These are phyloP conservation scores for Globisporangium abappressorium DNA, from an alignment of 352 stramenopile genomes.

Conservation along the genomic window DNA sequence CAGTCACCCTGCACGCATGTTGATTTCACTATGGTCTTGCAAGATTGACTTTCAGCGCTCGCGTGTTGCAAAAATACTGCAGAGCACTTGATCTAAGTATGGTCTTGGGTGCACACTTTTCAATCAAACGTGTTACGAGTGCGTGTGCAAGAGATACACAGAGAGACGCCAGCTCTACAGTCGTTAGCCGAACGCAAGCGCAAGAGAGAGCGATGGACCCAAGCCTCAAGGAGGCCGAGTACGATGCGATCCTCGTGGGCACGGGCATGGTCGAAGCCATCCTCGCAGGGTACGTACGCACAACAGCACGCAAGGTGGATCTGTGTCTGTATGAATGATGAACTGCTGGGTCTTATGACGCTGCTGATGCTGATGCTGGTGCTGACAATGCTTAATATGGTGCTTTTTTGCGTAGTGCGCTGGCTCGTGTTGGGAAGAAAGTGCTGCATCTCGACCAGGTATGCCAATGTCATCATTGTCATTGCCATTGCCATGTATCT, in stretches of 20 bases:
- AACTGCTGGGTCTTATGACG: not conserved
- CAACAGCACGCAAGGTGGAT: not conserved
- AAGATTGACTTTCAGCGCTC: too few species aligned
- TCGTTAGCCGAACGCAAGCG: not conserved
- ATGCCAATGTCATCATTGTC: not conserved
- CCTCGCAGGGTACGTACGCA: constrained; percentile 47
- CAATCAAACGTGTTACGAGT: not conserved
- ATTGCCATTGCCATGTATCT: not conserved
- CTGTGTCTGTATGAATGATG: not conserved
- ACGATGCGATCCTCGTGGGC: constrained; percentile 73
- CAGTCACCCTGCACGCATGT: too few species aligned
- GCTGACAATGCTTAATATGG: not conserved
- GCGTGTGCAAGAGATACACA: not conserved
- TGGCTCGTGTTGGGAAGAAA: constrained; percentile 67
- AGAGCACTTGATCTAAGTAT: too few species aligned
- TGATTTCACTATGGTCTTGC: too few species aligned
- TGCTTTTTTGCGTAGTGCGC: constrained; percentile 26
- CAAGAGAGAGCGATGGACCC: constrained; percentile 37
- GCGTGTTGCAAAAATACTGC: too few species aligned
- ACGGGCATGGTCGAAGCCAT: constrained; percentile 83
- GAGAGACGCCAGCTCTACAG: not conserved
- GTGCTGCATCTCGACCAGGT: constrained; percentile 81
- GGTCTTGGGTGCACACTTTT: too few species aligned
- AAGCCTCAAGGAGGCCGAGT: constrained; percentile 56
- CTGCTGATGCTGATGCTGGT: not conserved